Base-by-base conservation (phyloP, 371 early-diverging fungal species). In the Fennellomyces sp. region DNA sequence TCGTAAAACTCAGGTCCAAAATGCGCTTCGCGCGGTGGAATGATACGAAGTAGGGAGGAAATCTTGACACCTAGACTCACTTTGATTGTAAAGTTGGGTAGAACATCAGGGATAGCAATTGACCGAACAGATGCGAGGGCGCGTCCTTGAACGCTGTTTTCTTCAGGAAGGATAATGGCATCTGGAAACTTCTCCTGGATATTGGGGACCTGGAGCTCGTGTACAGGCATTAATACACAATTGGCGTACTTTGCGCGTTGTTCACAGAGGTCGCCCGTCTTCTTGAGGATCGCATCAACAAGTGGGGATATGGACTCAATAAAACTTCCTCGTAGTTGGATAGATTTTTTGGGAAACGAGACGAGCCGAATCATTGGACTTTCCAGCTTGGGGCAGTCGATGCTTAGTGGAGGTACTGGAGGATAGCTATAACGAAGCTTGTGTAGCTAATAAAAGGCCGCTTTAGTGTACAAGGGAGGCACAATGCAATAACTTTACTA, bases 41-140 rank as follows among this genome's bases (percentile, higher is more conserved):
- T 81, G 15, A 88, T 90, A 51, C 91, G 85, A 62, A 91, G 59
- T n/a, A 89, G 89, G 11, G 89, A 89, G 1, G 90, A 77, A 5
- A 88, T 74, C 60, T 85, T 90, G 63, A 90, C 74, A 21, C 86
- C 90, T 27, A 91, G 63, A 15, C 89, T 78, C n/a, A 89, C 72
- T 67, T 91, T 91, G 35, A 88, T 65, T 3, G 80, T 71, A 17
- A 66, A 53, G n/a, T 76, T 72, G 2, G 70, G 71, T 12, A 81
- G 56, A 3, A 75, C 42, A 28, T 75, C 69, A 27, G 78, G 76
- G 8, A 80, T 65, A 12, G 82, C 77, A 5, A 91, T 78, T 0
- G 91, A 88, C 15, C 91, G 81, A 26, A 90, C 72, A 1, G 91
- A 88, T 27, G 87, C 79, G 66, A 88, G 78, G 12, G 86, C 84